Base-by-base conservation (phyloP, 306 rosid genomes). In the Pyrus bretschneideri region DNA sequence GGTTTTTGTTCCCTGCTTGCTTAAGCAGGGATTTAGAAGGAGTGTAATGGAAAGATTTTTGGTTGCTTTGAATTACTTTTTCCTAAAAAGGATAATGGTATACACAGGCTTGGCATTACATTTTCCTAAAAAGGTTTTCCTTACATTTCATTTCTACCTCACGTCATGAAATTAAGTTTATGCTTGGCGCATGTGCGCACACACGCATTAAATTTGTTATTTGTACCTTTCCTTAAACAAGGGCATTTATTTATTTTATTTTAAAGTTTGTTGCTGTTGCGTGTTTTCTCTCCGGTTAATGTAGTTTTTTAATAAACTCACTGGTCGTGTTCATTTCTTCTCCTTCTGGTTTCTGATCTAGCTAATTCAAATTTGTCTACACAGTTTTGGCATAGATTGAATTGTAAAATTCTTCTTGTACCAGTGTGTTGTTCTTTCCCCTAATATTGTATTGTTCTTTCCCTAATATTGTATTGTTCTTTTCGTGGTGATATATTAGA, bases 401-500 rank as follows among this genome's bases (percentile, higher is more conserved):
- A 10, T n/a, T 5, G 12, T 38, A 38, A 66, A 21, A 21, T 31
- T 38, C 8, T 66, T 33, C 49, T 66, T 22, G 29, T 2, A 2
- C 8, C 17, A 4, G 29, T 35, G 70, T 21, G 9, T 31, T 31
- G 45, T 64, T 64, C 22, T 64, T 14, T 30, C 40, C 11, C n/a
- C n/a, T 64, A 40, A 62, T 40, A 45, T 52, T 13, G 76, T 21
- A 18, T 31, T 31, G 45, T 64, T 64, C 22, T 64, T 14, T 30
- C 21, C n/a, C n/a, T 64, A 40, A 62, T 40, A 45, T 52, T 13
- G 76, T 29, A 3, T 72, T 11, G 69, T 77, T 25, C 44, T 55
- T 68, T 75, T 22, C 63, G 8, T 79, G 83, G 78, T 71, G n/a
- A 74, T 78, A 74, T 77, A 73, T 35, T 71, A 94, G 98, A 86